Evolutionary conservation across 352 stramenopile genomes (phyloP), one percentile per base, ranked within the genome.

Genomic region (Pythium pectinolyticum): DNA sequence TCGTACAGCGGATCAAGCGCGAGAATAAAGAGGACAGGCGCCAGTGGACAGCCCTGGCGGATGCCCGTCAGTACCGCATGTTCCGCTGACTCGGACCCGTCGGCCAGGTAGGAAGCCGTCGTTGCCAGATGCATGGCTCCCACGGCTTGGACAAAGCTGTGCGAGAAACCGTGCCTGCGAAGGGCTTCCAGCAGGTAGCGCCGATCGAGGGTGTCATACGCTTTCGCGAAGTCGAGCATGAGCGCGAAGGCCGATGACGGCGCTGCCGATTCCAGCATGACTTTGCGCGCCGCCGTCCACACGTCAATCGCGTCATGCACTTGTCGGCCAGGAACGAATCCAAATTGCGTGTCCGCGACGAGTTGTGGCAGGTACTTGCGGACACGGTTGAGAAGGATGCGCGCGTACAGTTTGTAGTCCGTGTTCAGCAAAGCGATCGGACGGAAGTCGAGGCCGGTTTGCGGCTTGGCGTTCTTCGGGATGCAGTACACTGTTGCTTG

Each of bases 1-100:
- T 61, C 22, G 17, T 61, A 61, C 3, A 61, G 39, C 19, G 30
- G 19, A 12, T 61, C 27, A 19, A 61, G n/a, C 15, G 54, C 54
- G 2, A 52, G 25, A 7, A 52, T 14, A 22, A 61, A 61, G 17
- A 61, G 54, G n/a, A 28, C 39, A 4, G 54, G 54, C 0, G 54
- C 34, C 20, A 61, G 54, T n/a, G 54, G 39, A n/a, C 54, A 61
- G 9, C 54, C 54, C n/a, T 61, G 54, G 1, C 54, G n/a, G 41
- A 61, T 61, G 17, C 54, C 54, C 22, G 19, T 35, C n/a, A 43
- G 39, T 10, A 61, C n/a, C 2, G 8, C 11, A 14, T 41, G n/a
- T 0, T 20, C 39, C 1, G n/a, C 2, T 4, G 54, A 61, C 17
- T 32, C 9, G 4, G 10, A 0, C 3, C 41, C 54, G 41, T 61